A percentile compares a stretch with the other conserved stretches of the same genome.
Conservation (phyloP, 768 basidiomycete genomes). For the Tylopilus felleus region DNA sequence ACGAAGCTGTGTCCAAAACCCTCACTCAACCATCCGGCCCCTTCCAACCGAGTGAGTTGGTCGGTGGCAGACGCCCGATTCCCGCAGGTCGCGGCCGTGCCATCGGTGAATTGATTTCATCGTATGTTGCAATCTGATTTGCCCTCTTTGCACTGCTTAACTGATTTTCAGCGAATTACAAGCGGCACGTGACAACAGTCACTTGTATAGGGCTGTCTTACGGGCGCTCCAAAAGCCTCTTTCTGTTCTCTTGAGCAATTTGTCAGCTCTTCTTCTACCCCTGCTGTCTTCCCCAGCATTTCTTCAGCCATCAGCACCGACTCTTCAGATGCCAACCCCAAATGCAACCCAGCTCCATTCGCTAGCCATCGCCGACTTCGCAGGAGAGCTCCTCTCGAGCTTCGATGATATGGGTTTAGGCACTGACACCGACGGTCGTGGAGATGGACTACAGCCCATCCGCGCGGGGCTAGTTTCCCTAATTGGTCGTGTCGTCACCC, state of each 20-base stretch:
- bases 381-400: slow-evolving; percentile 67
- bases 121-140: slow-evolving; percentile 44
- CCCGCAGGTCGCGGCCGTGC: slow-evolving; percentile 69
- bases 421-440: slow-evolving; percentile 54
- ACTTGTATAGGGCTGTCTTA: slow-evolving; percentile 66
- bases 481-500: slow-evolving; percentile 62
- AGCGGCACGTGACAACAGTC: slow-evolving; percentile 57
- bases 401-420: slow-evolving; percentile 69
- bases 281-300: slow-evolving; percentile 65
- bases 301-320: slow-evolving; percentile 47
- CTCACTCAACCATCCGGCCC: slow-evolving; percentile 62
- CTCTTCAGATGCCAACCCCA: slow-evolving; percentile 46
- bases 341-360: slow-evolving; percentile 73
- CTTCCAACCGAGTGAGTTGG: slow-evolving; percentile 45
- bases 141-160: slow-evolving; percentile 12
- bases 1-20: slow-evolving; percentile 77
- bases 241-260: slow-evolving; percentile 66
- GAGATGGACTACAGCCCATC: slow-evolving; percentile 65
- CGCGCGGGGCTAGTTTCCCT: slow-evolving; percentile 70
- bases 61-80: slow-evolving; percentile 68
- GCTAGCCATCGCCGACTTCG: slow-evolving; percentile 62
- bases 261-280: slow-evolving; percentile 66
- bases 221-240: slow-evolving; percentile 74
- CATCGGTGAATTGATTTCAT: slow-evolving; percentile 64
- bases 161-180: slow-evolving; percentile 57